Base-by-base conservation (phyloP, 2,329 filamentous ascomycete genomes). In the Monosporascus ibericus region DNA sequence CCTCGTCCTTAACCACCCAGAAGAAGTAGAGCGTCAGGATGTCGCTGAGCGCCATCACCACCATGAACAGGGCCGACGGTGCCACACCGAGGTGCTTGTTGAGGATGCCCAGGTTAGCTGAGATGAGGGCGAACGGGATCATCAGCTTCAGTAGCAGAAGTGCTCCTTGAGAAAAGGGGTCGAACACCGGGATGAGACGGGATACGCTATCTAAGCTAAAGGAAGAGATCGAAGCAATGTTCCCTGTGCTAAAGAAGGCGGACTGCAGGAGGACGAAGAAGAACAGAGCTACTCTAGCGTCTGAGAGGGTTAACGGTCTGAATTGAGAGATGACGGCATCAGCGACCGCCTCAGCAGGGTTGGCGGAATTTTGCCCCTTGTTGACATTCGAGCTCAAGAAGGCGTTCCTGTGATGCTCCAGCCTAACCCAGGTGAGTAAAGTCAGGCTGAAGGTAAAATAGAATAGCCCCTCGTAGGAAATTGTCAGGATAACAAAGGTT, bases 381-480 rank as follows among this genome's bases (percentile, higher is more conserved):
- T 60, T 59, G 38, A 58, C 51, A 9, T 54, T 49, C 56, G 65
- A 53, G 56, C 60, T 63, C 27, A 66, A 71, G 62, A 69, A 77
- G 18, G 70, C 66, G 64, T 87, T 84, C 48, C 92, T 81, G 51
- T 82, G 84, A 66, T 95, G 88, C 69, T 99, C 94, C 1, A 99
- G 78, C n/a, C 86, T 84, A 36, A 96, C 89, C 94, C 94, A 99
- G 51, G 86, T 85, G 49, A 96, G 78, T 5, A 99, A 74, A 22
- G 86, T 88, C 50, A 87, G 75, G 64, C 86, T 91, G 70, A 96
- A 99, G 11, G 87, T 84, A 54, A 96, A 83, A 70, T 97, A 99
- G 70, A 99, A 99, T 2, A 99, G 78, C 0, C 92, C 92, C 70
- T 99, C 94, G 72, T 95, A 99, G 1, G 92, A 96, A 61, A 97